Percentiles rank a stretch among this genome's conserved stretches.
Evolutionary conservation across 306 rosid genomes (phyloP).

Genomic region (Lupinus albus): DNA sequence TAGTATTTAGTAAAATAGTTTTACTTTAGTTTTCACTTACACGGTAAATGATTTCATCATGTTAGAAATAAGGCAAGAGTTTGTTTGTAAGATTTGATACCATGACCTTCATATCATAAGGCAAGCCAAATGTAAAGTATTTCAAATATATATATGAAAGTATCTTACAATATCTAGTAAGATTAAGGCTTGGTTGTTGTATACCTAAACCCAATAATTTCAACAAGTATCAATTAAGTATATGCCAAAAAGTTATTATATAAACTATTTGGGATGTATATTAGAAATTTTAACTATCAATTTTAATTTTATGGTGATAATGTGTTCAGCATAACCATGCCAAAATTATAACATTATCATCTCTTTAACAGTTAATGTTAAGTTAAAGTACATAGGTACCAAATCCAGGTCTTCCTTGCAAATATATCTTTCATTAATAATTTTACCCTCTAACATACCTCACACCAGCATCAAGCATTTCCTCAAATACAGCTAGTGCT

Average conservation of each 20-base stretch:
- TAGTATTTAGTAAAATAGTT: too few relatives aligned
- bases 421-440: too few relatives aligned
- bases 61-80: too few relatives aligned
- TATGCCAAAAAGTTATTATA: neutral
- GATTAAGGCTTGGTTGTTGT: too few relatives aligned
- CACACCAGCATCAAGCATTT: constrained; percentile 96
- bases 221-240: neutral
- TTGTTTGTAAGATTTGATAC: too few relatives aligned
- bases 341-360: neutral
- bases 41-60: too few relatives aligned
- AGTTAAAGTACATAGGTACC: neutral
- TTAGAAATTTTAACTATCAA: neutral
- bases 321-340: neutral
- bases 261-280: neutral
- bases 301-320: neutral
- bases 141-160: too few relatives aligned
- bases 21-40: too few relatives aligned
- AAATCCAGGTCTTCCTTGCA: neutral
- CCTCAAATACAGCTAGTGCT: constrained; percentile 97
- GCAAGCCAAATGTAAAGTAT: too few relatives aligned
- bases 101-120: too few relatives aligned
- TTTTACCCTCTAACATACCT: constrained; percentile 55
- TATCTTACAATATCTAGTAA: too few relatives aligned
- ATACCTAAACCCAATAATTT: too few relatives aligned
- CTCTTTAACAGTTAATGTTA: neutral